Evolutionary conservation across 2,329 filamentous ascomycete genomes (phyloP).

Genomic region (Exserohilum turcica): DNA sequence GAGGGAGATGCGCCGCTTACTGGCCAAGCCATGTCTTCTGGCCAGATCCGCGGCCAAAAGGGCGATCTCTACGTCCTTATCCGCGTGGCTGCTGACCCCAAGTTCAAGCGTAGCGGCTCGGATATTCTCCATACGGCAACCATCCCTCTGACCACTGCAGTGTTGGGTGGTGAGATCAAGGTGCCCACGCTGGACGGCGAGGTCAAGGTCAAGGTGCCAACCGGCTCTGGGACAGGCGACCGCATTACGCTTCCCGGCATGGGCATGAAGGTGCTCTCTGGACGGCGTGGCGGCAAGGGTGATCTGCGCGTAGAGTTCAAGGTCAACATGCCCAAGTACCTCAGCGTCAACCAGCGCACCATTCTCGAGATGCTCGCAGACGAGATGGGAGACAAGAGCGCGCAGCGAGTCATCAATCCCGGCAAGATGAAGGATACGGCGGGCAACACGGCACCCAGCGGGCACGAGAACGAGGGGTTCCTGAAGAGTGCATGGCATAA

Average conservation of each 20-base stretch:
- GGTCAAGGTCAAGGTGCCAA: slow-evolving; percentile 87
- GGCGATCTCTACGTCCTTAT: slow-evolving; percentile 94
- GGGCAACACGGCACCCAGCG: slow-evolving; percentile 17
- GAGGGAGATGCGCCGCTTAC: slow-evolving; percentile 87
- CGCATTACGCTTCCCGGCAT: slow-evolving; percentile 85
- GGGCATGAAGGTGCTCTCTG: slow-evolving; percentile 85
- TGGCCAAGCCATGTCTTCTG: slow-evolving; percentile 68
- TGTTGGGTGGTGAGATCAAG: slow-evolving; percentile 86
- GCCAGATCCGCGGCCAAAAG: slow-evolving; percentile 64
- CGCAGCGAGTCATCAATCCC: slow-evolving; percentile 90
- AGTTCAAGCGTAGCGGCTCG: slow-evolving; percentile 84
- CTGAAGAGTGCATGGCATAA: slow-evolving; percentile 93
- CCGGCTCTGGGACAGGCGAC: slow-evolving; percentile 90
- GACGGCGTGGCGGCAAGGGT: slow-evolving; percentile 67
- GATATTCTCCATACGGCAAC: slow-evolving; percentile 92
- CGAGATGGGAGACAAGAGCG: slow-evolving; percentile 90
- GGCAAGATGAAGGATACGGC: slow-evolving; percentile 51
- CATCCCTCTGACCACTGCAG: slow-evolving; percentile 88
- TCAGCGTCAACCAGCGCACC: slow-evolving; percentile 87
- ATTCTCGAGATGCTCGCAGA: slow-evolving; percentile 95
- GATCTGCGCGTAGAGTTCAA: slow-evolving; percentile 95
- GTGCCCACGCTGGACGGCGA: slow-evolving; percentile 90
- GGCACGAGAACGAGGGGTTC: slow-evolving; percentile 83
- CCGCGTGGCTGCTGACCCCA: slow-evolving; percentile 83
- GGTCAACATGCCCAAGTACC: slow-evolving; percentile 91